phyloP scores from a whole-genome alignment of 306 rosid genomes.

The Oemleria cerasiformis region DNA sequence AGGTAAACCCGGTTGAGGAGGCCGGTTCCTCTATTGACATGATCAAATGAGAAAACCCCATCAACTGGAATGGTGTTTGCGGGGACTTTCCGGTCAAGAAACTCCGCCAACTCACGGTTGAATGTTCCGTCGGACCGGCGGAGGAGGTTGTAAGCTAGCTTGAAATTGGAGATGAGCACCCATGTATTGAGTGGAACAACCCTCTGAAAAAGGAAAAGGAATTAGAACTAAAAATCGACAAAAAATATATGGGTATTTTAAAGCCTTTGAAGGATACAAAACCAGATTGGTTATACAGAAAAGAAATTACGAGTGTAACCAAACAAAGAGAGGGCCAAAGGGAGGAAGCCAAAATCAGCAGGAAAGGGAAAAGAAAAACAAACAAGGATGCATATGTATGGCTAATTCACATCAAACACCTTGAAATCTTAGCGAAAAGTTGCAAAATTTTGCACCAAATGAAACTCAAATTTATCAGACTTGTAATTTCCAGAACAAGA shows the following conservation, averaged over 20 bases:
- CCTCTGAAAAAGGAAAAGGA: conserved; percentile 40
- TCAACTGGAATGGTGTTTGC: conserved; percentile 69
- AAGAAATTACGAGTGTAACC: not conserved
- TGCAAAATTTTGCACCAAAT: conserved; percentile 28
- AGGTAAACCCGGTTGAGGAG: conserved; percentile 70
- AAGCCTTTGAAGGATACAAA: not conserved
- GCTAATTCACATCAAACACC: conserved; percentile 21
- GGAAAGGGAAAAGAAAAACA: conserved; percentile 11
- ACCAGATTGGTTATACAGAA: conserved; percentile 6
- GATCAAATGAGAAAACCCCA: conserved; percentile 87
- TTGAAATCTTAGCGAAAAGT: conserved; percentile 4
- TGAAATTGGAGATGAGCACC: conserved; percentile 93
- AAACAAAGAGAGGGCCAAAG: conserved; percentile 12
- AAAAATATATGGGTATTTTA: not conserved
- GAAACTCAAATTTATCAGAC: conserved; percentile 26
- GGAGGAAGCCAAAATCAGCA: conserved; percentile 4
- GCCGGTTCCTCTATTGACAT: conserved; percentile 59
- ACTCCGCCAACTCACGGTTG: conserved; percentile 79
- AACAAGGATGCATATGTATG: not conserved
- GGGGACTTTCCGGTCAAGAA: conserved; percentile 77
- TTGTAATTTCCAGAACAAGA: conserved; percentile 45
- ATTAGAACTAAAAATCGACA: conserved; percentile 10
- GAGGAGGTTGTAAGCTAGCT: conserved; percentile 79
- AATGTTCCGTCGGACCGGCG: conserved; percentile 90
- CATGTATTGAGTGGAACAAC: conserved; percentile 93